Percentiles rank a stretch among this genome's conserved stretches.
Conservation (phyloP, 495 filamentous ascomycete species). For the Glonium stellatum region DNA sequence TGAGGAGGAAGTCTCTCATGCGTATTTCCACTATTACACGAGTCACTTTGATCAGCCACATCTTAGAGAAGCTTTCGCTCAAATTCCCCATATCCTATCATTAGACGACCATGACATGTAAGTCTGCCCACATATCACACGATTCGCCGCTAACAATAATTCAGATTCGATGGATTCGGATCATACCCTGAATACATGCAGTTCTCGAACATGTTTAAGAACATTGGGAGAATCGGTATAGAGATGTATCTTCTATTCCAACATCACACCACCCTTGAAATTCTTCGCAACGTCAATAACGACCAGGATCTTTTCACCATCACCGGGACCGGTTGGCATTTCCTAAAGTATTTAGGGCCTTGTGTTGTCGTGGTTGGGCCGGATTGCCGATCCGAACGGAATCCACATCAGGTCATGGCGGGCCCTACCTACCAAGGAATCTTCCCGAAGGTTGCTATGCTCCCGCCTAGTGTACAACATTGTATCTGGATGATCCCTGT, state of each 20-base stretch:
- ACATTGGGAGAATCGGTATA: constrained; percentile 93
- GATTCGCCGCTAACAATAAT: background rate
- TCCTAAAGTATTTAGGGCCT: constrained; percentile 91
- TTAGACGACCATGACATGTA: constrained; percentile 98
- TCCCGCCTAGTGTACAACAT: constrained; percentile 91
- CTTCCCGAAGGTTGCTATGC: constrained; percentile 86
- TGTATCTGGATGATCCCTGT: constrained; percentile 92
- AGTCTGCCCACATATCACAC: constrained; percentile 38
- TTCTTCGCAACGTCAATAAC: constrained; percentile 75
- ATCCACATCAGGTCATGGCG: constrained; percentile 84
- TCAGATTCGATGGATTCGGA: constrained; percentile 93
- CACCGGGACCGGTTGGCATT: constrained; percentile 95
- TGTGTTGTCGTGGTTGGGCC: constrained; percentile 83
- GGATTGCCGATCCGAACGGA: constrained; percentile 86
- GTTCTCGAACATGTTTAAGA: constrained; percentile 92
- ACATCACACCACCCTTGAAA: constrained; percentile 92
- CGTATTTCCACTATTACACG: constrained; percentile 98
- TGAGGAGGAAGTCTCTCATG: constrained; percentile 89
- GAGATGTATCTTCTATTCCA: constrained; percentile 99
- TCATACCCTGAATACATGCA: constrained; percentile 99
- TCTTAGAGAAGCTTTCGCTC: constrained; percentile 88
- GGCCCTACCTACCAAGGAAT: constrained; percentile 95
- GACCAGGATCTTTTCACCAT: constrained; percentile 94
- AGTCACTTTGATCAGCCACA: constrained; percentile 95
- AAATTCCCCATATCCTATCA: constrained; percentile 89